These are phyloP conservation scores for Mycena latifolia DNA, from an alignment of 768 basidiomycete species.

Conservation along the genomic window DNA sequence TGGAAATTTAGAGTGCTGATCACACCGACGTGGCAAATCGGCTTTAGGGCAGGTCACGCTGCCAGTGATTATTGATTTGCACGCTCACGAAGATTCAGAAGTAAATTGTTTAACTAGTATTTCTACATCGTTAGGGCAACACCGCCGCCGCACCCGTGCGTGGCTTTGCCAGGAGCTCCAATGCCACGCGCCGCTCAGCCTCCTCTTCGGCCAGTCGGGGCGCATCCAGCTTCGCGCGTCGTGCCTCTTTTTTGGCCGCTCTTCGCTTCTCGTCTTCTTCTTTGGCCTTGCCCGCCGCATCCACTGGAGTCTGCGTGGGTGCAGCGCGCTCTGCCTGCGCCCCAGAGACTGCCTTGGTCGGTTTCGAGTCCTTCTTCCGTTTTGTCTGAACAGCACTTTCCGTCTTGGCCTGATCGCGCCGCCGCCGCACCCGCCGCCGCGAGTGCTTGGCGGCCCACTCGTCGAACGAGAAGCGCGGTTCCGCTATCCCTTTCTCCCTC, in stretches of 20 bases:
- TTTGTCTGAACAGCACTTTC: not conserved
- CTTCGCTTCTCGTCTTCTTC: constrained; percentile 24
- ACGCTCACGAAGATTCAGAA: too few species aligned
- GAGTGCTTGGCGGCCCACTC: constrained; percentile 27
- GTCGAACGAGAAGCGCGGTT: constrained; percentile 24
- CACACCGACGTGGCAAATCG: too few species aligned
- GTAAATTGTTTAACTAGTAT: too few species aligned
- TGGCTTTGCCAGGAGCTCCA: constrained; percentile 31
- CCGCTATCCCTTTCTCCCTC: not conserved
- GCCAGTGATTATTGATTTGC: too few species aligned
- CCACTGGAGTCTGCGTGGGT: constrained; percentile 1
- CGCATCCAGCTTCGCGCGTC: constrained; percentile 28
- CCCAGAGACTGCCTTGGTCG: not conserved
- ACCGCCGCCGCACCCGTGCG: constrained; percentile 33
- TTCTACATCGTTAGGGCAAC: constrained; percentile 17
- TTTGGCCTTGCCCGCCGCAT: not conserved
- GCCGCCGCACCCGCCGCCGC: constrained; percentile 8
- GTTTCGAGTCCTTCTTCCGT: not conserved
- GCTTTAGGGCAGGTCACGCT: too few species aligned
- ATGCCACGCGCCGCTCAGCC: constrained; percentile 29
- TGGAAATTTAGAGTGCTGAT: too few species aligned
- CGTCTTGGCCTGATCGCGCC: not conserved
- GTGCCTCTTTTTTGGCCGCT: constrained; percentile 31
- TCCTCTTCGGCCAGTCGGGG: constrained; percentile 31
- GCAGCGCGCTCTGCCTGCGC: not conserved